Percentiles rank a stretch among this genome's conserved stretches.
These are phyloP conservation scores for Cyclotella baltica DNA, from an alignment of 108 stramenopile genomes.

Conservation along the genomic window DNA sequence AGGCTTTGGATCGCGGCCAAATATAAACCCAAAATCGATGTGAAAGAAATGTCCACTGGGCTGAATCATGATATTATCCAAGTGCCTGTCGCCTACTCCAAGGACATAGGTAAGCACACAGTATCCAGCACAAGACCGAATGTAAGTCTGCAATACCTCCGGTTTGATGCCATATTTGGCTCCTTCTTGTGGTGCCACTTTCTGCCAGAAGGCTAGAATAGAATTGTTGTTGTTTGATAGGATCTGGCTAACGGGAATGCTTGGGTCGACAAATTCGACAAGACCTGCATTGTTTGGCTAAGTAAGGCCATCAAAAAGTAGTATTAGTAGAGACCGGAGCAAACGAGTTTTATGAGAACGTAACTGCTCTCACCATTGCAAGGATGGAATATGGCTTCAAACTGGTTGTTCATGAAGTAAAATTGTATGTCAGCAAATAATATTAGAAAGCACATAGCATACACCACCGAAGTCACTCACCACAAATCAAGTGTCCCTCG, in stretches of 20 bases:
- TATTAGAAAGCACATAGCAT: conserved; percentile 75
- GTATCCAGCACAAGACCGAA: conserved; percentile 87
- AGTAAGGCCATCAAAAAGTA: neutral
- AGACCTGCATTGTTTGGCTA: conserved; percentile 87
- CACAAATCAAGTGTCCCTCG: conserved; percentile 95
- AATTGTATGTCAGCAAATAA: neutral
- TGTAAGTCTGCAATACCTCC: conserved; percentile 76
- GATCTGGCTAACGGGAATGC: conserved; percentile 91
- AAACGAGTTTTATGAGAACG: neutral
- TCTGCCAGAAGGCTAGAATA: conserved; percentile 77
- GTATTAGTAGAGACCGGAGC: neutral
- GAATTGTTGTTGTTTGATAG: conserved; percentile 87
- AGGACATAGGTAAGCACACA: conserved; percentile 91
- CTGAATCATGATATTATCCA: conserved; percentile 90
- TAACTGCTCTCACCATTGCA: conserved; percentile 62
- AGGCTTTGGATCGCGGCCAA: conserved; percentile 95
- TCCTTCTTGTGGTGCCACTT: conserved; percentile 66
- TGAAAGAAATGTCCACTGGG: conserved; percentile 86
- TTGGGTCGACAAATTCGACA: conserved; percentile 95
- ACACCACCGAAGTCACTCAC: conserved; percentile 54
- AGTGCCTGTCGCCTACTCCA: conserved; percentile 86
- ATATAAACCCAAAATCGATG: conserved; percentile 92
- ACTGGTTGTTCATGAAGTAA: conserved; percentile 14
- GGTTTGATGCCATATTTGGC: conserved; percentile 63
- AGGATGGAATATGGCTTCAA: conserved; percentile 65